Conservation (phyloP, 2,329 filamentous ascomycete species). For the Ophiobolus disseminans region DNA sequence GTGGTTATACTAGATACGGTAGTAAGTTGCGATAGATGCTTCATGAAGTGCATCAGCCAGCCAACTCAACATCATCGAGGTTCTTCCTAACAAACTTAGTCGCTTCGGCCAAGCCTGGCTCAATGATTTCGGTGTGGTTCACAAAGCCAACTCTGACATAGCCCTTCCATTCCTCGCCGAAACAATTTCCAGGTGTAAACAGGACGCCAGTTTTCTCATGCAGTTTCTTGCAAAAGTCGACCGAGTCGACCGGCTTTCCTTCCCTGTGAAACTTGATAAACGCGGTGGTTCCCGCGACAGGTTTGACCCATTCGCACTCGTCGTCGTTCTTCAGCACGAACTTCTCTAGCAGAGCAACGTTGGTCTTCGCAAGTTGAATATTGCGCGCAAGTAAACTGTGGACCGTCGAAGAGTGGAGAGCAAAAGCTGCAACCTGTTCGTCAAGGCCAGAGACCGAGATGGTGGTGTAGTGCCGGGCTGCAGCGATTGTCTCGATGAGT, state of each 20-base stretch:
- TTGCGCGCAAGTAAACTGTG: constrained; percentile 69
- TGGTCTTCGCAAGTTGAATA: constrained; percentile 70
- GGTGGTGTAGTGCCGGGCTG: constrained; percentile 80
- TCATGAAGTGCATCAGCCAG: constrained; percentile 23
- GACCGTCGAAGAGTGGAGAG: constrained; percentile 71
- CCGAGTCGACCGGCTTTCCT: constrained; percentile 71
- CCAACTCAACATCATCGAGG: constrained; percentile 59
- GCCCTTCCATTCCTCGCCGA: constrained; percentile 74
- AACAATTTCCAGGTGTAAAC: constrained; percentile 77
- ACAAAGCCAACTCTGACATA: constrained; percentile 81
- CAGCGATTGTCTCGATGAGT: constrained; percentile 69
- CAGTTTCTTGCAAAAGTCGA: constrained; percentile 73
- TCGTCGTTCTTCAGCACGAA: constrained; percentile 71
- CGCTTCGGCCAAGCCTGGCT: constrained; percentile 66
- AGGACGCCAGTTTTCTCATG: constrained; percentile 74
- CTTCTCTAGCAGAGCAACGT: constrained; percentile 69
- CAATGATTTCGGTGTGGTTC: constrained; percentile 72
- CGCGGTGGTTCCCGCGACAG: constrained; percentile 79
- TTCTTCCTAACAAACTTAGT: constrained; percentile 63
- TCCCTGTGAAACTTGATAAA: constrained; percentile 73
- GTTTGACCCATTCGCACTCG: constrained; percentile 74
- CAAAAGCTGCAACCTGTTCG: constrained; percentile 78
- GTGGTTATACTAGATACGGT: too few relatives aligned
- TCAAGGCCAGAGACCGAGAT: constrained; percentile 86
- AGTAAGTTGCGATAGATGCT: too few relatives aligned